phyloP scores from a whole-genome alignment of 176 grass and related monocot species.

The Oryza longistaminata region DNA sequence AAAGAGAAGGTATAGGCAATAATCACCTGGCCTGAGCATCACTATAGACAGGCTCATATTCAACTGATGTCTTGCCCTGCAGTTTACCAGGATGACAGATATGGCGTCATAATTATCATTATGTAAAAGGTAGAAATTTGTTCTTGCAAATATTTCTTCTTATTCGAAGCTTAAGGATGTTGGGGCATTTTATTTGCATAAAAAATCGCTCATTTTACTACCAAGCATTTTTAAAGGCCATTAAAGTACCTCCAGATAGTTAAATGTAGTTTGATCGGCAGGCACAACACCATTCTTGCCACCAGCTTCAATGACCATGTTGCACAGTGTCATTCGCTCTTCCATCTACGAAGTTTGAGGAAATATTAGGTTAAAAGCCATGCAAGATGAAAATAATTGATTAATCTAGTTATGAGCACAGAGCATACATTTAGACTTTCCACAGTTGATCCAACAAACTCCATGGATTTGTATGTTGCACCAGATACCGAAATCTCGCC shows the following conservation, averaged over 20 bases:
- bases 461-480: constrained; percentile 95
- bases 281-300: constrained; percentile 90
- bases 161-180: background rate
- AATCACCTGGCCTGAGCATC: constrained; percentile 79
- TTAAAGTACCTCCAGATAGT: constrained; percentile 79
- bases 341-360: constrained; percentile 65
- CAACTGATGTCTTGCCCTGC: constrained; percentile 70
- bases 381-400: background rate
- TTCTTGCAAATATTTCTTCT: constrained; percentile 23
- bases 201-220: background rate
- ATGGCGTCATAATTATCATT: constrained; percentile 29
- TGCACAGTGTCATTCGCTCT: constrained; percentile 94
- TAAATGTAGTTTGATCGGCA: constrained; percentile 86
- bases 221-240: constrained; percentile 24
- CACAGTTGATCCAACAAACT: constrained; percentile 75
- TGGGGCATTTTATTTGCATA: background rate
- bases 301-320: constrained; percentile 95
- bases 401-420: constrained; percentile 20
- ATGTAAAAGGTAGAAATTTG: constrained; percentile 8
- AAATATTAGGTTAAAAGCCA: constrained; percentile 23
- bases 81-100: constrained; percentile 26
- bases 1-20: constrained; percentile 27
- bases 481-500: constrained; percentile 86
- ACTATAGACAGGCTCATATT: constrained; percentile 76
- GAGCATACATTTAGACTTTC: constrained; percentile 67